Base-by-base conservation (phyloP, 345 rosid species). In the Carallia pectinifolia region DNA sequence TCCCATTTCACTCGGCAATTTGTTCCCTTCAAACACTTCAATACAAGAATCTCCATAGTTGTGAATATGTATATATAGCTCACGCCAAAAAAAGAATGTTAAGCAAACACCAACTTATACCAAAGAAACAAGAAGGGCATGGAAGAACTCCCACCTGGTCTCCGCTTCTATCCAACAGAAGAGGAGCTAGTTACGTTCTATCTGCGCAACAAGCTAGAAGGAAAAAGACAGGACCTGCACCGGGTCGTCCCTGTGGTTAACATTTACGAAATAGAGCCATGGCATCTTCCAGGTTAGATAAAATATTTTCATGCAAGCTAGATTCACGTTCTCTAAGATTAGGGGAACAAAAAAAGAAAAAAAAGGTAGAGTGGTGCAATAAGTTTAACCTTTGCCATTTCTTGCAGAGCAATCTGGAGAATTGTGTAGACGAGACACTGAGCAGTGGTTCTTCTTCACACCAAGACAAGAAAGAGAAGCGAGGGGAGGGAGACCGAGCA, bases 361-460 rank as follows among this genome's bases (percentile, higher is more conserved):
- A 0, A 4, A 10, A 33, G 29, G 23, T 39, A 34, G 64, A 36
- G 23, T 29, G 9, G 5, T 33, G 18, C 44, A 29, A 15, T 54
- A 27, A 10, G 19, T 38, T 55, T 65, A 23, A 61, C 52, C 47
- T 55, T 19, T 48, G 37, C 70, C 58, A 55, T 47, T 59, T 62
- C 68, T 54, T 81, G 87, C 73, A 95, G 99, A 69, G 77, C 40
- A 67, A 48, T 75, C 97, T 1, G 99, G 99, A 64, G 84, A 77
- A 76, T 44, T 65, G 62, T 92, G 96, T 65, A 78, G 39, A 62
- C 79, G 81, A 70, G 97, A 95, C 68, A 50, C 80, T 1, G 99
- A 95, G 81, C 99, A 95, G 70, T 95, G 99, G 97, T 95, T 92
- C 82, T 95, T 90, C 92, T 90, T 95, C 54, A 73, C 83, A 9